Evolutionary conservation across 2,329 filamentous ascomycete genomes (phyloP).

Genomic region (Penicillium sp.): DNA sequence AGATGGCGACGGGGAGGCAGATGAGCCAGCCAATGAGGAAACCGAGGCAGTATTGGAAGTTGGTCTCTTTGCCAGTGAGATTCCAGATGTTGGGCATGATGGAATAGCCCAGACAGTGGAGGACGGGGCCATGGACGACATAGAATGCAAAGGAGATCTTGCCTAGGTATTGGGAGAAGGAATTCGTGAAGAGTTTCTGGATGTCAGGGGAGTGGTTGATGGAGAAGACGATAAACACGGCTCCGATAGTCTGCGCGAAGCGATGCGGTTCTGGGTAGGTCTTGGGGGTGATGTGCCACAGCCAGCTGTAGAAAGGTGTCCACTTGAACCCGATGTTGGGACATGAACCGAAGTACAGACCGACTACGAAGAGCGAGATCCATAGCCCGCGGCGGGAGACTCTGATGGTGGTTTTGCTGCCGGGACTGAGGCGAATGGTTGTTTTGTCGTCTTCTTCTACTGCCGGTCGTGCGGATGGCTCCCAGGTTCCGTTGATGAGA

Average conservation of each 20-base stretch:
- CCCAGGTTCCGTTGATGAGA: constrained; percentile 34
- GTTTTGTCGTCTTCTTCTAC: constrained; percentile 15
- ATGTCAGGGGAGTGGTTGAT: constrained; percentile 36
- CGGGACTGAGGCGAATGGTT: constrained; percentile 10
- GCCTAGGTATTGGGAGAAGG: constrained; percentile 40
- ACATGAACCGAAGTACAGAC: constrained; percentile 38
- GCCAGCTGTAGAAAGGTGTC: constrained; percentile 38
- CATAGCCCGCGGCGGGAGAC: constrained; percentile 29
- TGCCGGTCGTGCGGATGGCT: constrained; percentile 10
- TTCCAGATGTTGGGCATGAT: constrained; percentile 38
- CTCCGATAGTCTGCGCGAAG: constrained; percentile 39
- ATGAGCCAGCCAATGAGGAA: constrained; percentile 35
- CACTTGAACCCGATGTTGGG: constrained; percentile 35
- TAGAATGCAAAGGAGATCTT: constrained; percentile 43
- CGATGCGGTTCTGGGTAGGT: constrained; percentile 38
- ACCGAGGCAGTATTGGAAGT: constrained; percentile 34
- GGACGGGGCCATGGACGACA: constrained; percentile 40
- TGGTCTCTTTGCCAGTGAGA: constrained; percentile 32
- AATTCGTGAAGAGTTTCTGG: constrained; percentile 36
- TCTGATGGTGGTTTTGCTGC: constrained; percentile 14
- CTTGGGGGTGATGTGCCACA: constrained; percentile 33
- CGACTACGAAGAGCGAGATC: constrained; percentile 32
- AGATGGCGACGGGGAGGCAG: constrained; percentile 40
- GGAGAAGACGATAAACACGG: constrained; percentile 36
- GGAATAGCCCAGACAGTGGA: constrained; percentile 38